phyloP scores from a whole-genome alignment of 1,284 basidiomycete species.

The Cyathus olla region DNA sequence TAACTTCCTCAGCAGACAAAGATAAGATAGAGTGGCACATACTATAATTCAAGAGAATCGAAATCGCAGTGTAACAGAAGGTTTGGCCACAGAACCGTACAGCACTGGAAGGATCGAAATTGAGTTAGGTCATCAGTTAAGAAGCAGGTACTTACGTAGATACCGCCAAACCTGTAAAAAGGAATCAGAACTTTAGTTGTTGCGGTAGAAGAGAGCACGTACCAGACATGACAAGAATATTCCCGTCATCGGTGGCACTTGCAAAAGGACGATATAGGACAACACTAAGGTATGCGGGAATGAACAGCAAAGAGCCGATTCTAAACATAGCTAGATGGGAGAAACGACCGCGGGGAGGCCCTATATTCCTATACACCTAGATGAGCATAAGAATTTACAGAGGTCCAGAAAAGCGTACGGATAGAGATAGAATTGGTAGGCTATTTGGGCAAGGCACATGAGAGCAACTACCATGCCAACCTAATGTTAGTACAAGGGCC shows the following conservation, averaged over 20 bases:
- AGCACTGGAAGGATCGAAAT: conserved; percentile 54
- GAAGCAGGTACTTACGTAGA: conserved; percentile 71
- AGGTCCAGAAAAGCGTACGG: conserved; percentile 65
- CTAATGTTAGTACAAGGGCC: conserved; percentile 25
- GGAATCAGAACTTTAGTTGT: conserved; percentile 11
- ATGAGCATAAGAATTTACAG: conserved; percentile 9
- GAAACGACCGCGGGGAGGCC: conserved; percentile 81
- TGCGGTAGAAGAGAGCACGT: conserved; percentile 33
- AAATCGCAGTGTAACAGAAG: conserved; percentile 83
- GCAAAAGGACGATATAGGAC: conserved; percentile 78
- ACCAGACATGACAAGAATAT: conserved; percentile 80
- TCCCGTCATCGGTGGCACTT: conserved; percentile 68
- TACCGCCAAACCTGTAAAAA: conserved; percentile 64
- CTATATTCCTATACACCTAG: conserved; percentile 50
- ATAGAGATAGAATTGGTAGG: conserved; percentile 88
- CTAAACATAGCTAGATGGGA: conserved; percentile 90
- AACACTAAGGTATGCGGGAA: conserved; percentile 83
- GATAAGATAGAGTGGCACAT: conserved; percentile 31
- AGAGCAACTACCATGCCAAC: conserved; percentile 65
- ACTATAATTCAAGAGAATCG: conserved; percentile 87
- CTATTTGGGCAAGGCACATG: conserved; percentile 85
- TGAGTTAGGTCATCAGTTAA: conserved; percentile 12
- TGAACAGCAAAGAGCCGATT: conserved; percentile 80
- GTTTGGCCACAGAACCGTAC: conserved; percentile 82
- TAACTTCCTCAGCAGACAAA: not conserved